A percentile compares a stretch with the other conserved stretches of the same genome.
phyloP scores from a whole-genome alignment of 768 basidiomycete genomes.

The Floccularia luteovirens region DNA sequence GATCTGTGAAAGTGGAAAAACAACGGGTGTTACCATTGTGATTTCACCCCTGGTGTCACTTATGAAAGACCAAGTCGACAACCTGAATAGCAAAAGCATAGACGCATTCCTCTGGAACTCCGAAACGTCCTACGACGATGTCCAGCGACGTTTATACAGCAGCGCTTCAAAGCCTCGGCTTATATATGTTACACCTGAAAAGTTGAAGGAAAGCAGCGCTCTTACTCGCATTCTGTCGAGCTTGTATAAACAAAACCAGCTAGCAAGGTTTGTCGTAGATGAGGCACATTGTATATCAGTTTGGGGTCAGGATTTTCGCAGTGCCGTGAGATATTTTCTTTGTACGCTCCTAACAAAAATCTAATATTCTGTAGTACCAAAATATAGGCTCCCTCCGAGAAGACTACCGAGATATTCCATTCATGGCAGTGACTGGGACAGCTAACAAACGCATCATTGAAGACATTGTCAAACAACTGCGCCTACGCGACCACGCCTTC shows the following conservation, averaged over 20 bases:
- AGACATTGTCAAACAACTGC: conserved; percentile 71
- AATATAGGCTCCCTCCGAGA: conserved; percentile 60
- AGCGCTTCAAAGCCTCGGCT: conserved; percentile 48
- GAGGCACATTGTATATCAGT: conserved; percentile 93
- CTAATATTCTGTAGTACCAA: conserved; percentile 44
- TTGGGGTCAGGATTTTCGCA: conserved; percentile 93
- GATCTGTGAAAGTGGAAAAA: conserved; percentile 63
- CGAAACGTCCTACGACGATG: conserved; percentile 32
- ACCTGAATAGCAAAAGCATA: conserved; percentile 55
- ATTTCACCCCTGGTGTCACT: conserved; percentile 84
- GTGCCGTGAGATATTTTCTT: conserved; percentile 43
- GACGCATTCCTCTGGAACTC: conserved; percentile 67
- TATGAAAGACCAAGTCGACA: conserved; percentile 83
- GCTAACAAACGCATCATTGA: conserved; percentile 72
- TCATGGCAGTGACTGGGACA: conserved; percentile 96
- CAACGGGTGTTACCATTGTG: conserved; percentile 81
- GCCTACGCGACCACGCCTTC: conserved; percentile 47
- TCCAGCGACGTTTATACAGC: conserved; percentile 34
- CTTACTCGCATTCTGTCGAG: conserved; percentile 47
- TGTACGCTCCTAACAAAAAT: not conserved
- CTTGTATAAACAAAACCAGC: conserved; percentile 45
- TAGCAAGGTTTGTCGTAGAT: conserved; percentile 92
- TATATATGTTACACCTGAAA: conserved; percentile 91
- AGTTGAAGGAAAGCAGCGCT: conserved; percentile 54
- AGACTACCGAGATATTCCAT: conserved; percentile 73